Evolutionary conservation across 78 protist species (phyloP), one percentile per base, ranked within the genome.

Genomic region (Corallochytrium limacisporum): DNA sequence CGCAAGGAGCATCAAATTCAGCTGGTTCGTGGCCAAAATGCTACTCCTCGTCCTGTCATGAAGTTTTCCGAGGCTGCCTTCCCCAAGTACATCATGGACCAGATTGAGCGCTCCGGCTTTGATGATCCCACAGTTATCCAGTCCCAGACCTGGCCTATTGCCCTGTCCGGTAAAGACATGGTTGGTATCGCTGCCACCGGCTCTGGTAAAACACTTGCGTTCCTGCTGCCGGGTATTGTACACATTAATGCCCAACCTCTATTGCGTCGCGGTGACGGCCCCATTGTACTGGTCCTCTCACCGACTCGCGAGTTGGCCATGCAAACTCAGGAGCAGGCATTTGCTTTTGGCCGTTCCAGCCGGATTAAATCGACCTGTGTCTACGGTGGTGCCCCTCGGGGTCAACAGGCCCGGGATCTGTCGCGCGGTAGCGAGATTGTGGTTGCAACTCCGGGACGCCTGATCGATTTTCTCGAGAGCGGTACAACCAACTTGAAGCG

Each of bases 371-470:
- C 20, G 59, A 51, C 77, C 12, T 88, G 92, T 46, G 65, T 88
- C 59, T 94, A 91, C 78, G 99, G 99, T 28, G 99, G 99, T 43
- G 89, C 65, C 22, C 75, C 89, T 7, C 82, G 79, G 70, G 69
- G 68, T 29, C 62, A 35, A 12, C 97, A 92, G 78, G 46, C 44
- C 24, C 43, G 78, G 35, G 69, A 43, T 15, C 62, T 89, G 43
- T 50, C 66, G 37, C 18, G 49, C 22, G 94, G 84, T 39, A 10
- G 44, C 6, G 83, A 91, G 20, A 71, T 96, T 36, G 69, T 83
- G 38, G 74, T 98, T 53, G 99, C 97, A 32, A 95, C 99, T 2
- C 99, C 99, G 16, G 99, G 99, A 26, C 79, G 99, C 12, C 59
- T 98, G 29, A 77, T 82, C 53, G 99, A 98, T 79, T 40, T 95